Conservation (phyloP, 192 early-diverging fungal genomes). For the Coemansia guatemalensis region DNA sequence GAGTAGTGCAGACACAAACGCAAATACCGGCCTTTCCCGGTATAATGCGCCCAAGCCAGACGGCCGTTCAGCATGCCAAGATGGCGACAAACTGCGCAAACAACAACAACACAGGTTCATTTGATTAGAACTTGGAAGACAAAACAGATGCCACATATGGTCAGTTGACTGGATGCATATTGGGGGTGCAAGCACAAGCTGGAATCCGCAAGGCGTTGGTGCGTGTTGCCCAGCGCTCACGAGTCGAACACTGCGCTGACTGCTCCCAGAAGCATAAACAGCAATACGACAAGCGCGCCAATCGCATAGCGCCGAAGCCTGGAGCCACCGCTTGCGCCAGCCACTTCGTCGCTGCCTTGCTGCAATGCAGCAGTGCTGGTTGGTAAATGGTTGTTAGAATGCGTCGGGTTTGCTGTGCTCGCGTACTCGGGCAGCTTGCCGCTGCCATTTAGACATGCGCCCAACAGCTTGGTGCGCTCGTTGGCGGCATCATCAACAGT, state of each 20-base stretch:
- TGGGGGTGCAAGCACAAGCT: no score
- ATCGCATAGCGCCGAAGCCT: slow-evolving; percentile 8
- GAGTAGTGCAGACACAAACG: no score
- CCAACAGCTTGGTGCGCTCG: slow-evolving; percentile 10
- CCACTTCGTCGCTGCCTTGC: background rate
- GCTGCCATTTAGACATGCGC: background rate
- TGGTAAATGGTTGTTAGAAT: no score
- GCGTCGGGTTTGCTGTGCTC: background rate
- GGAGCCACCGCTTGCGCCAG: background rate
- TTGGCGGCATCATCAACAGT: background rate
- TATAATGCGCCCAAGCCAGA: no score
- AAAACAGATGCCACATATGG: background rate
- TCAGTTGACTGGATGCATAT: background rate
- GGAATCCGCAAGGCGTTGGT: background rate
- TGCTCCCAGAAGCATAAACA: slow-evolving; percentile 18
- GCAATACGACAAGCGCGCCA: slow-evolving; percentile 10
- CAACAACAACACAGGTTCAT: no score
- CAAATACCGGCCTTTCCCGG: no score
- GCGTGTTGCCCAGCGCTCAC: background rate
- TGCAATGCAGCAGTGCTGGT: background rate
- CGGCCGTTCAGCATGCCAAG: no score
- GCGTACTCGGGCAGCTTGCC: background rate
- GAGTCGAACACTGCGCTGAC: slow-evolving; percentile 21
- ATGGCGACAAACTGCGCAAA: no score
- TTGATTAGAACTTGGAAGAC: no score